phyloP scores from a whole-genome alignment of 148 eudicot genomes.

The Heliamphora exappendiculata region DNA sequence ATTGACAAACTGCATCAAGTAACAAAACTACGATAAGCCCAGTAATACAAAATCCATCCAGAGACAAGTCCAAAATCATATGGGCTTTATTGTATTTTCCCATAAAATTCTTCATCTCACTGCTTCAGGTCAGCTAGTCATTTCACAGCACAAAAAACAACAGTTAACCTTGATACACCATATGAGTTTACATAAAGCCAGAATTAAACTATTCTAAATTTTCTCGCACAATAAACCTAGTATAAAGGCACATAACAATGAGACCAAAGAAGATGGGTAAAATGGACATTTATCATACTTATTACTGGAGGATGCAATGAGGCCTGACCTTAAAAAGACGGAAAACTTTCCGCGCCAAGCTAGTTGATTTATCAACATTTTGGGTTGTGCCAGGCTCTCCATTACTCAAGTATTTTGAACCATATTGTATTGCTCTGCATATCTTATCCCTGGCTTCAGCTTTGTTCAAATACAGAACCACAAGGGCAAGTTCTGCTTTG shows the following conservation, averaged over 20 bases:
- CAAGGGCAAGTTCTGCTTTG: constrained; percentile 79
- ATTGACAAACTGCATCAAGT: constrained; percentile 69
- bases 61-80: not conserved
- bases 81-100: not conserved
- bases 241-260: not conserved
- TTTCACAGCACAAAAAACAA: not conserved
- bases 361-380: constrained; percentile 85
- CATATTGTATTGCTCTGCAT: constrained; percentile 98
- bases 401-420: constrained; percentile 86
- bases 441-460: constrained; percentile 99
- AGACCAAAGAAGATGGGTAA: not conserved
- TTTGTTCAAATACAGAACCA: constrained; percentile 81
- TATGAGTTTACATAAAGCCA: not conserved
- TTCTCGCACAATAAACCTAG: not conserved
- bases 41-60: not conserved
- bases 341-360: constrained; percentile 94
- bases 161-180: not conserved
- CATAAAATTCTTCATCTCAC: constrained; percentile 1
- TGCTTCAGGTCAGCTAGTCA: not conserved
- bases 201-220: not conserved
- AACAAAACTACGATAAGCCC: not conserved
- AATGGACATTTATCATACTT: not conserved
- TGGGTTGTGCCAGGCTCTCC: constrained; percentile 98
- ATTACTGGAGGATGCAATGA: not conserved
- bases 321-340: constrained; percentile 84